Evolutionary conservation across 2,329 filamentous ascomycete species (phyloP), one percentile per base, ranked within the genome.

Genomic region (Hypoxylon sp.): DNA sequence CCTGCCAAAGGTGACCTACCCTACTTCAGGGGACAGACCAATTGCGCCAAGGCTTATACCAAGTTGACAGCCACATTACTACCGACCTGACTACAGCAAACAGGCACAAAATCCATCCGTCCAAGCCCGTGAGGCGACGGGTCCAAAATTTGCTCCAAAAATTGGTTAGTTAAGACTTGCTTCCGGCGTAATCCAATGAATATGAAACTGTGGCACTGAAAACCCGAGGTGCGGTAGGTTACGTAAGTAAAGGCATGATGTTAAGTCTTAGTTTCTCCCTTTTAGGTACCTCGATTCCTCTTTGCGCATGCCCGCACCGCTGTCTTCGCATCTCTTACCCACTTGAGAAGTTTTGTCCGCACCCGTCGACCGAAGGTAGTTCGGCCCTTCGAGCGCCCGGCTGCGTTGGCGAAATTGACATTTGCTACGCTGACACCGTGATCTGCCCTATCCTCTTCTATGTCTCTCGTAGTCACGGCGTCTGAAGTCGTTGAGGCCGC

Each of bases 111-210:
- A 67, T 66, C 66, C 67, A 66, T 65, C 66, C 70, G 59, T 57
- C 51, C 64, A 67, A 62, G 65, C 68, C 54, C 68, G 50, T 29
- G 54, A 68, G 52, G 62, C 54, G 63, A 32, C 53, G 35, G 67
- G 61, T 68, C 71, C 72, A 73, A 75, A 73, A 75, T 50, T 58
- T 62, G 70, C 65, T 69, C 71, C 73, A 75, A 75, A 75, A 75
- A 68, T 67, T 56, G 47, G 62, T 54, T 27, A 63, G 44, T 48
- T 69, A 75, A 72, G 56, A 52, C 32, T 50, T 73, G 59, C 61
- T 71, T 66, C 58, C 52, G 68, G 72, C 70, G 65, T 71, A 73
- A 75, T 75, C 72, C 74, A 75, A 75, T 69, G 59, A 55, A 74
- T 74, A 65, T 72, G 69, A 69, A 61, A 61, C 31, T 24, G 48